phyloP scores from a whole-genome alignment of 495 filamentous ascomycete species.

The Penicillium maclennaniae region DNA sequence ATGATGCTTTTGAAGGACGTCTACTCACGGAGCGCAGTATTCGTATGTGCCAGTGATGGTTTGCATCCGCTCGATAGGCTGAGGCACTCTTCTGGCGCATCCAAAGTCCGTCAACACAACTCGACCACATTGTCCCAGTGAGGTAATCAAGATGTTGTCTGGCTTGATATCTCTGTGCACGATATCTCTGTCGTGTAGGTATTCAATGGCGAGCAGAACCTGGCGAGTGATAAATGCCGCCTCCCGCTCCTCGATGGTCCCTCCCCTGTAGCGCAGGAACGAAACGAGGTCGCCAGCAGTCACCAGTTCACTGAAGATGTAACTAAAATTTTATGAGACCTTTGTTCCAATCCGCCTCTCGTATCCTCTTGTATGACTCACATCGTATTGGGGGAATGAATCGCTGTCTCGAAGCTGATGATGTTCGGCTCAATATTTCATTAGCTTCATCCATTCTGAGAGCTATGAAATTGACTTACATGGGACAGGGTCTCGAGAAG shows the following conservation, averaged over 20 bases:
- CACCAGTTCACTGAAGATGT: constrained; percentile 62
- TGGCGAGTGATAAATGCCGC: constrained; percentile 55
- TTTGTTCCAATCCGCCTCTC: too few relatives aligned
- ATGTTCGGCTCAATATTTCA: constrained; percentile 54
- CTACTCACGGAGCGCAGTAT: constrained; percentile 69
- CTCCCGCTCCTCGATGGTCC: constrained; percentile 46
- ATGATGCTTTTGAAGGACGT: not conserved
- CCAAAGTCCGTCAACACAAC: constrained; percentile 76
- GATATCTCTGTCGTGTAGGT: constrained; percentile 53
- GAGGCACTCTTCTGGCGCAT: constrained; percentile 44
- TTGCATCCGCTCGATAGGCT: constrained; percentile 49
- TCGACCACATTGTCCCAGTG: constrained; percentile 44
- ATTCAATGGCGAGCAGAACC: constrained; percentile 55
- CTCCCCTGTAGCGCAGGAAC: constrained; percentile 48
- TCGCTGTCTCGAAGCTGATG: constrained; percentile 51
- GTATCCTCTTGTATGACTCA: constrained; percentile 27
- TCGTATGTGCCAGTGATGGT: constrained; percentile 61
- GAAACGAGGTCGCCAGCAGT: constrained; percentile 64
- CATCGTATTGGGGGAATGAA: constrained; percentile 48
- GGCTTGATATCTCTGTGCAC: constrained; percentile 70
- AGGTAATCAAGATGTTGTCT: constrained; percentile 63
- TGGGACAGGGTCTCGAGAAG: constrained; percentile 57
- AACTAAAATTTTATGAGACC: constrained; percentile 35
- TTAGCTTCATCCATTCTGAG: not conserved
- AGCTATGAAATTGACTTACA: constrained; percentile 36